Evolutionary conservation across 768 basidiomycete species (phyloP).

Genomic region (Coprinopsis sp.): DNA sequence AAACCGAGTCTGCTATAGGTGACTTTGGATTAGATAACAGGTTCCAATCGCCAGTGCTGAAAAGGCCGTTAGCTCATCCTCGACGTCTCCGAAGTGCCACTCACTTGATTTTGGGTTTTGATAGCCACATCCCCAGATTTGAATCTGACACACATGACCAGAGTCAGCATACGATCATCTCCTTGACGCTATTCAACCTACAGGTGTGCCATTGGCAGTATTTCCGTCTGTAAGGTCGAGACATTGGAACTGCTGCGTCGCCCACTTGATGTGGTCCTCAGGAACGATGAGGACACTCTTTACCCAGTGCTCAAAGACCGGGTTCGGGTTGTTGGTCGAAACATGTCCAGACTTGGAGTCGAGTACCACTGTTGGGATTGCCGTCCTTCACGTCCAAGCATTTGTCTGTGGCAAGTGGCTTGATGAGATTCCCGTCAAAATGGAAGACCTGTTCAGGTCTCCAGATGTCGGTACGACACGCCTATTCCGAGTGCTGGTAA

Average conservation of each 20-base stretch:
- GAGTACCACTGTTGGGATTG: constrained; percentile 11
- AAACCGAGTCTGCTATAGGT: no score
- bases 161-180: not conserved
- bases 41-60: no score
- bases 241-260: constrained; percentile 7
- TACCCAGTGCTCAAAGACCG: constrained; percentile 14
- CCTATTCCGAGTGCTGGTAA: not conserved
- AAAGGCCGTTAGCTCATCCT: no score
- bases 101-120: constrained; percentile 14
- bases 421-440: constrained; percentile 14
- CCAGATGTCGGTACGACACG: constrained; percentile 13
- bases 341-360: constrained; percentile 23
- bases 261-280: constrained; percentile 13
- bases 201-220: constrained; percentile 12
- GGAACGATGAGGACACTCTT: constrained; percentile 6
- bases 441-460: constrained; percentile 19
- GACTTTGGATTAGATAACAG: no score
- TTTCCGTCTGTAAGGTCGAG: constrained; percentile 14
- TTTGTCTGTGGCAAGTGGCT: constrained; percentile 16
- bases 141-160: constrained; percentile 4
- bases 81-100: no score
- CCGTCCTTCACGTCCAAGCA: constrained; percentile 21
- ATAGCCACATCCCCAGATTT: constrained; percentile 12
- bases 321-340: constrained; percentile 15
- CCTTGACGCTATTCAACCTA: not conserved